These are phyloP conservation scores for Fistulina hepatica DNA, from an alignment of 1,284 basidiomycete genomes.

Conservation along the genomic window DNA sequence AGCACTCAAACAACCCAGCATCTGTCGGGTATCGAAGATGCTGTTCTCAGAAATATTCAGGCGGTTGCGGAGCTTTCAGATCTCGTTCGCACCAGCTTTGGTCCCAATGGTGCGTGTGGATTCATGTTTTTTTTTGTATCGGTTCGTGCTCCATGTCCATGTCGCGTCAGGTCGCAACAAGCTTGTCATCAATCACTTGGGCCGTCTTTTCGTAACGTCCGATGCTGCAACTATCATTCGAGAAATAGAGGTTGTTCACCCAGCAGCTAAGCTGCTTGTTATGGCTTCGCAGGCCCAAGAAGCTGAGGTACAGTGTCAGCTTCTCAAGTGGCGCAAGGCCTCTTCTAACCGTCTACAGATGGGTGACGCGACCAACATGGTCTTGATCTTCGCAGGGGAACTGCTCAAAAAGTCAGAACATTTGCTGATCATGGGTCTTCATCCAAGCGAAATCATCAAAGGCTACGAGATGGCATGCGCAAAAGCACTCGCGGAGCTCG, in stretches of 20 bases:
- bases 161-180: constrained; percentile 77
- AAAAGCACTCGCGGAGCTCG: constrained; percentile 82
- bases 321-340: constrained; percentile 5
- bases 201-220: constrained; percentile 92
- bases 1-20: constrained; percentile 37
- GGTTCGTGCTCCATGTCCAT: too few species aligned
- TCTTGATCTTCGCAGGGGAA: constrained; percentile 93
- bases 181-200: constrained; percentile 93
- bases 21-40: constrained; percentile 85
- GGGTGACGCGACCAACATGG: constrained; percentile 95
- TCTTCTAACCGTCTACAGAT: constrained; percentile 41
- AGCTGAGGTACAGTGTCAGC: constrained; percentile 54
- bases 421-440: constrained; percentile 91
- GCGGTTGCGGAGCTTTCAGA: constrained; percentile 91
- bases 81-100: constrained; percentile 93
- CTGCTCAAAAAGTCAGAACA: constrained; percentile 90
- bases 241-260: constrained; percentile 97
- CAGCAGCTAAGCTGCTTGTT: constrained; percentile 93
- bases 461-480: constrained; percentile 92
- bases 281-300: constrained; percentile 98
- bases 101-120: constrained; percentile 78
- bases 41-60: constrained; percentile 90
- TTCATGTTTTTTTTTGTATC: too few species aligned
- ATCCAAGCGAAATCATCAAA: constrained; percentile 89
- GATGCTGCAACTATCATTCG: constrained; percentile 99